Base-by-base conservation (phyloP, 2,329 filamentous ascomycete genomes). In the Alternaria arborescens region DNA sequence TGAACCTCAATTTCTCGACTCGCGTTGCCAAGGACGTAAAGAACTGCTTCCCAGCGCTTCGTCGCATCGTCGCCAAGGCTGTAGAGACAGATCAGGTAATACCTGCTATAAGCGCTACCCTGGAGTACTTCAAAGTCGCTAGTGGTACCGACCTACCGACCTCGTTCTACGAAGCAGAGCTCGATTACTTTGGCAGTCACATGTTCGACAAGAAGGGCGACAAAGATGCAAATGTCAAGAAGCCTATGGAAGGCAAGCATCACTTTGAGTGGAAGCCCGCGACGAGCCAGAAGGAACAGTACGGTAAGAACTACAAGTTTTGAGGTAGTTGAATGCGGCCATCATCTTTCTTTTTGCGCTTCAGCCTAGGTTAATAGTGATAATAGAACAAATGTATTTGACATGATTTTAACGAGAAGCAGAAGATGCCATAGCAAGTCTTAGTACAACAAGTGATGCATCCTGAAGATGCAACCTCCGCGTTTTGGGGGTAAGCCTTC, bases 111-210 rank as follows among this genome's bases (percentile, higher is more conserved):
- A 85, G 84, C 36, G 85, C 88, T 2, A 89, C 82, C 1, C 71
- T 92, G 54, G 89, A 91, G 66, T 91, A 89, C 69, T 78, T 89
- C 68, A 91, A 92, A 77, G 89, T 89, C 54, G 82, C 82, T 28
- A 85, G 83, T 1, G 85, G 85, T 16, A 85, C 83, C 3, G 83
- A 84, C 60, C 74, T 92, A 32, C 89, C 89, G 0, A 91, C 88
- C 4, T 84, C 85, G 58, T 91, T 92, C 71, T 88, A 89, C 79
- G 89, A 91, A 76, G 89, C 89, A 0, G 84, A 92, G 78, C 78
- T 92, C 73, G 89, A 91, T 71, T 91, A 88, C 70, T 92, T 92
- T 72, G 89, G 89, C 0, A 83, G 84, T 38, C 89, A 91, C 74
- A 86, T 85, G 79, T 91, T 86, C 71, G 87, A 91, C 71, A 80